Evolutionary conservation across 2,329 filamentous ascomycete species (phyloP).

Genomic region (Botrytis porri): DNA sequence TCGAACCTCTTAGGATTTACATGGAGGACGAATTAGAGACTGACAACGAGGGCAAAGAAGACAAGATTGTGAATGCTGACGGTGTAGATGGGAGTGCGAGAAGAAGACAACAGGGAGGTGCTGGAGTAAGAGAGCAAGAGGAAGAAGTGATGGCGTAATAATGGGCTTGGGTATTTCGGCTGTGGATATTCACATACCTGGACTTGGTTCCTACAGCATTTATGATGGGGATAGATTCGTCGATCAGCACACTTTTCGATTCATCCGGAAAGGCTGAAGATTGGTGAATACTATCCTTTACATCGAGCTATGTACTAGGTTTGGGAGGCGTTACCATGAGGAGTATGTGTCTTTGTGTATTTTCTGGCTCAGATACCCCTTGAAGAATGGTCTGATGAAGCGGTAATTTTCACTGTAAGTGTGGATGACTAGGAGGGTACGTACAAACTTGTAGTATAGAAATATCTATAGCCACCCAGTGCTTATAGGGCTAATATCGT

Average conservation of each 20-base stretch:
- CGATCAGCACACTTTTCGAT: background rate
- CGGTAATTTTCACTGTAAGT: background rate
- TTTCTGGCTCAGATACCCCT: slow-evolving; percentile 24
- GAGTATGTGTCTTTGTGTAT: slow-evolving; percentile 17
- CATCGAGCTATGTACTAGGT: background rate
- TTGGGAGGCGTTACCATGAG: background rate
- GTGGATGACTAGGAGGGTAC: background rate
- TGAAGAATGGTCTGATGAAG: slow-evolving; percentile 2
- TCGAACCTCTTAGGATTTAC: slow-evolving; percentile 56
- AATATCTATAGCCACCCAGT: background rate
- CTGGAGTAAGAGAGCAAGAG: background rate
- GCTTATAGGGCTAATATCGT: background rate
- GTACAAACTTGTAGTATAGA: slow-evolving; percentile 15
- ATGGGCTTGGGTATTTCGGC: slow-evolving; percentile 16
- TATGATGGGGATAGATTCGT: background rate
- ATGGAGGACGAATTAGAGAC: slow-evolving; percentile 38
- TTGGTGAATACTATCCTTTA: background rate
- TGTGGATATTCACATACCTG: background rate
- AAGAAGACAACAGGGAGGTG: background rate
- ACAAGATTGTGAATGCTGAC: background rate
- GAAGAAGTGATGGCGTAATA: background rate
- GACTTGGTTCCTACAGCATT: background rate
- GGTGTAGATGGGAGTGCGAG: background rate
- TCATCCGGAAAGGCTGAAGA: background rate
- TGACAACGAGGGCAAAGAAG: background rate